Evolutionary conservation across 2,329 filamentous ascomycete species (phyloP).

Genomic region (Lasiodiplodia theobromae): DNA sequence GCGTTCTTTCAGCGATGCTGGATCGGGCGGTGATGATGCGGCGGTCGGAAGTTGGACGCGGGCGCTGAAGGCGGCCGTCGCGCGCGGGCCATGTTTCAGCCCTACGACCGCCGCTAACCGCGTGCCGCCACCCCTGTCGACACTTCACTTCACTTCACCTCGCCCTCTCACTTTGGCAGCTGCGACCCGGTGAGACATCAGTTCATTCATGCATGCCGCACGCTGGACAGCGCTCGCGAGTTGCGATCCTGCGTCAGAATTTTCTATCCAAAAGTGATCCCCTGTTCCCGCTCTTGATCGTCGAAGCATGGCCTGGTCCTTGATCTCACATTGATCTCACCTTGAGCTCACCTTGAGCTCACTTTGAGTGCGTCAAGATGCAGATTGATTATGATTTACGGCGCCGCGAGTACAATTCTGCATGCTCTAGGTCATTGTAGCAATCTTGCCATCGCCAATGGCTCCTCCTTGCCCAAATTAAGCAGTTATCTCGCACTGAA

Average conservation of each 20-base stretch:
- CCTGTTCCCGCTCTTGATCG: too few relatives aligned
- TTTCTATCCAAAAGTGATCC: too few relatives aligned
- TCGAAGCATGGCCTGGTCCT: too few relatives aligned
- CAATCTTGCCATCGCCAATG: not conserved
- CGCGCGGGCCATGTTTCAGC: constrained; percentile 24
- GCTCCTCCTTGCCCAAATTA: not conserved
- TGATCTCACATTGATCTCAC: too few relatives aligned
- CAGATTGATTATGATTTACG: too few relatives aligned
- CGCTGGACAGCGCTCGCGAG: not conserved
- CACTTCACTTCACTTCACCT: not conserved
- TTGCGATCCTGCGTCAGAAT: too few relatives aligned
- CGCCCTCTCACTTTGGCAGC: not conserved
- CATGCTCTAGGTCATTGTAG: not conserved
- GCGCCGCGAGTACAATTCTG: not conserved
- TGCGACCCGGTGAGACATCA: not conserved
- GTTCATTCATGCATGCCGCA: not conserved
- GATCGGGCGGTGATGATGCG: constrained; percentile 21
- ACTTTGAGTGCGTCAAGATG: too few relatives aligned
- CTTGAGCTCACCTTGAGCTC: too few relatives aligned
- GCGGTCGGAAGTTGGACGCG: constrained; percentile 12
- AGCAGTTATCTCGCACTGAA: not conserved
- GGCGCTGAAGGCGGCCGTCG: constrained; percentile 12
- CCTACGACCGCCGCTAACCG: not conserved
- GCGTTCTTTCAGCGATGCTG: constrained; percentile 10
- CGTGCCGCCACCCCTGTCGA: not conserved